These are phyloP conservation scores for Theileria parva DNA, from an alignment of 169 alveolate genomes.

Conservation along the genomic window DNA sequence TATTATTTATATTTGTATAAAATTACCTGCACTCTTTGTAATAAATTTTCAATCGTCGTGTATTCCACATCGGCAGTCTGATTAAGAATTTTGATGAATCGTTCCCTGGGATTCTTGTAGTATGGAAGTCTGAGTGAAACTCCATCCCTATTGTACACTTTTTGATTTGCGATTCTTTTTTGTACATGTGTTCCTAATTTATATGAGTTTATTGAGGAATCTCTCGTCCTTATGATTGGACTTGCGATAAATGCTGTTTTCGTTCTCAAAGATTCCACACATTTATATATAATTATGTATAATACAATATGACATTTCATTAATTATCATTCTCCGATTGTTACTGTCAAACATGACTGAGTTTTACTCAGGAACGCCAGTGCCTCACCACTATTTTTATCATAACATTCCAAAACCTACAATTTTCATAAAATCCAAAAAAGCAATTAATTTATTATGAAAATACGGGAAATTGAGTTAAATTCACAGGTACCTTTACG, in stretches of 20 bases:
- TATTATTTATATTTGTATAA: background rate
- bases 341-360: conserved; percentile 55
- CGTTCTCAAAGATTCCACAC: background rate
- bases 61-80: conserved; percentile 13
- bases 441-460: background rate
- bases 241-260: background rate
- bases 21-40: conserved; percentile 31
- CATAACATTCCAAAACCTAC: conserved; percentile 54
- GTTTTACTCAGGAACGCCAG: conserved; percentile 49
- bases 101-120: conserved; percentile 15
- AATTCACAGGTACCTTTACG: conserved; percentile 25
- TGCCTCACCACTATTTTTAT: conserved; percentile 50
- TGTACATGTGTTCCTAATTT: background rate
- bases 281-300: conserved; percentile 1
- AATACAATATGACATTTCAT: background rate
- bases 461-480: background rate
- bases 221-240: background rate
- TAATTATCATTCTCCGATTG: conserved; percentile 63
- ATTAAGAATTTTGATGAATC: conserved; percentile 13
- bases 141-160: conserved; percentile 36
- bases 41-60: conserved; percentile 7
- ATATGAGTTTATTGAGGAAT: background rate
- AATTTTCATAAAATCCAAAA: conserved; percentile 1
- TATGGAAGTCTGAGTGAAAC: conserved; percentile 32
- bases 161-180: background rate